Evolutionary conservation across 768 basidiomycete genomes (phyloP).

Genomic region (Serendipita sp.): DNA sequence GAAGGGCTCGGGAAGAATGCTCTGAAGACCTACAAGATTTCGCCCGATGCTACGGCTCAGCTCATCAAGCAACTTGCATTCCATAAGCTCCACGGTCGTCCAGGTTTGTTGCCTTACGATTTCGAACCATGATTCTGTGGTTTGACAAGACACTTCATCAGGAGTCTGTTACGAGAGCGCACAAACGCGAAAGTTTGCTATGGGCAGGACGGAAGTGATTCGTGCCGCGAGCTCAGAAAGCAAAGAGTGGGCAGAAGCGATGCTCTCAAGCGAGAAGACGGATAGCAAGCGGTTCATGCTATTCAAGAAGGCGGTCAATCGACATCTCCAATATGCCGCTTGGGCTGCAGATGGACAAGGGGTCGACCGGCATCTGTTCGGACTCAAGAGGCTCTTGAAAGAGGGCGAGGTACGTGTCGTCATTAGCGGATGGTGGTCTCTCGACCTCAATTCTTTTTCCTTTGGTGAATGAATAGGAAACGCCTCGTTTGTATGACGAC

Average conservation of each 20-base stretch:
- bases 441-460: background rate
- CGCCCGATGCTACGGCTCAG: constrained; percentile 92
- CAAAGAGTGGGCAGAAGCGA: constrained; percentile 77
- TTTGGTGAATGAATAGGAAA: background rate
- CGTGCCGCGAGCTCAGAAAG: constrained; percentile 69
- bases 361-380: constrained; percentile 91
- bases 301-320: constrained; percentile 58
- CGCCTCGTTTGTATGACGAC: constrained; percentile 55
- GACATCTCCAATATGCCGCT: constrained; percentile 73
- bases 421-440: constrained; percentile 15
- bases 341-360: constrained; percentile 94
- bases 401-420: constrained; percentile 48
- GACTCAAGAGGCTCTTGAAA: constrained; percentile 66
- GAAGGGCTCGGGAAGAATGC: constrained; percentile 76
- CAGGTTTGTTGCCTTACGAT: constrained; percentile 17
- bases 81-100: constrained; percentile 45
- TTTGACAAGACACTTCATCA: constrained; percentile 39
- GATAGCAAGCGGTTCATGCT: constrained; percentile 43
- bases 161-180: constrained; percentile 85
- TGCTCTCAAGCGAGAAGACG: constrained; percentile 45
- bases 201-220: constrained; percentile 91
- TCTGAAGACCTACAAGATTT: constrained; percentile 69
- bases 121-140: constrained; percentile 16
- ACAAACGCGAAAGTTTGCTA: constrained; percentile 84
- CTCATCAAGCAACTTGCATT: constrained; percentile 93